Conservation (phyloP, 1,284 basidiomycete genomes). For the Athelia sp. region DNA sequence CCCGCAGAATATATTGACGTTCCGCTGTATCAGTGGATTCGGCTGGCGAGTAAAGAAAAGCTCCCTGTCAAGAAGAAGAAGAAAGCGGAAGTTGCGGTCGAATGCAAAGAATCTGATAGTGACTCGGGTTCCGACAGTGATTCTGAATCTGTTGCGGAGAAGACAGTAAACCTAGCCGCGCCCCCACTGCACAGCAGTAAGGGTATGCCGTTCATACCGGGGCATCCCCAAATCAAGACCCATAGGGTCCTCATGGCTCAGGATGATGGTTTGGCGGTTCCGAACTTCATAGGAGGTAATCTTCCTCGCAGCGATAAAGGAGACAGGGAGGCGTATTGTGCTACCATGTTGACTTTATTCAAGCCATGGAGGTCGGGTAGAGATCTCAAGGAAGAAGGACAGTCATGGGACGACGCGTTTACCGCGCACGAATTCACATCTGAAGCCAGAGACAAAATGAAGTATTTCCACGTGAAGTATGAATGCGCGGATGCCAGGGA, state of each 20-base stretch:
- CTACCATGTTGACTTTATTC: conserved; percentile 26
- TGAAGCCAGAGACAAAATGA: conserved; percentile 16
- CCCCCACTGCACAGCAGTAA: no score
- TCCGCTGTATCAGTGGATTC: conserved; percentile 19
- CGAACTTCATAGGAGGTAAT: conserved; percentile 23
- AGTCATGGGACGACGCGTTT: conserved; percentile 22
- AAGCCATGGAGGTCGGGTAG: conserved; percentile 22
- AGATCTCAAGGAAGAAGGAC: conserved; percentile 15
- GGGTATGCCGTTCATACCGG: no score
- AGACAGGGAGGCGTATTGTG: conserved; percentile 25
- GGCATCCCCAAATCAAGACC: no score
- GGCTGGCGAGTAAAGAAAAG: conserved; percentile 7
- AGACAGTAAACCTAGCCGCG: no score
- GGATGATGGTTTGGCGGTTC: not conserved
- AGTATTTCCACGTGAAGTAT: conserved; percentile 24
- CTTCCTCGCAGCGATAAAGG: conserved; percentile 25
- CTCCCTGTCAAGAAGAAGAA: not conserved
- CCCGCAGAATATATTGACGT: conserved; percentile 10
- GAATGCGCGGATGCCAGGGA: conserved; percentile 29
- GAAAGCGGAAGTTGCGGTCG: no score
- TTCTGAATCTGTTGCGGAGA: no score
- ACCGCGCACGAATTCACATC: not conserved
- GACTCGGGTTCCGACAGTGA: no score
- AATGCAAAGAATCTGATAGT: no score
- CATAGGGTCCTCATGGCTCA: not conserved